Evolutionary conservation across 257 asterid species (phyloP).

Genomic region (Przewalskia tangutica): DNA sequence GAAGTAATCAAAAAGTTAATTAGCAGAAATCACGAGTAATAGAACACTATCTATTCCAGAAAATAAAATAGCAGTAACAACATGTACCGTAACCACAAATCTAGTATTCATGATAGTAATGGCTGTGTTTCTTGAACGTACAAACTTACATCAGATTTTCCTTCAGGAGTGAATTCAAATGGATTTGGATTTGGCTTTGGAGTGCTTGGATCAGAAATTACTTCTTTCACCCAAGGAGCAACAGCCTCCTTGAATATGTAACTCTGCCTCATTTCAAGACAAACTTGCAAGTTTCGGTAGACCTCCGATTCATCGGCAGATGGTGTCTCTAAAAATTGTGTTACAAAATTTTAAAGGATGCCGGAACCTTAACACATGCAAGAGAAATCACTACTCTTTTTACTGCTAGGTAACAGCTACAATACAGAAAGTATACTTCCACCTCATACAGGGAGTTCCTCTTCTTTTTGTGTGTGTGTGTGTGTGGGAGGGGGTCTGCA

Average conservation of each 20-base stretch:
- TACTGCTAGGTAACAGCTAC: not conserved
- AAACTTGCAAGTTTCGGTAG: slow-evolving; percentile 61
- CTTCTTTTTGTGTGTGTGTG: not conserved
- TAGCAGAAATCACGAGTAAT: not conserved
- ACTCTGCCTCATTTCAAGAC: slow-evolving; percentile 70
- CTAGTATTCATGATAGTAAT: not conserved
- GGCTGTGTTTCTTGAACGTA: not conserved
- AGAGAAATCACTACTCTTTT: too few species aligned
- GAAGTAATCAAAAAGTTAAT: slow-evolving; percentile 12
- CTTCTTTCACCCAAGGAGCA: slow-evolving; percentile 85
- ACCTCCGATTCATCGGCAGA: slow-evolving; percentile 81
- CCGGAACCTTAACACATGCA: not conserved
- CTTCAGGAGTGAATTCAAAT: slow-evolving; percentile 54
- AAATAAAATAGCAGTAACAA: not conserved
- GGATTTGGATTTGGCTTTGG: slow-evolving; percentile 84
- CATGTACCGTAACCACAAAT: not conserved
- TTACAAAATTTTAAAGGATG: not conserved
- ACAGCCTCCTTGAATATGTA: slow-evolving; percentile 70
- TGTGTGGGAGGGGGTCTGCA: not conserved
- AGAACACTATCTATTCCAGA: not conserved
- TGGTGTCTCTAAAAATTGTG: slow-evolving; percentile 57
- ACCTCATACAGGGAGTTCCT: not conserved
- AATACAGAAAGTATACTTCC: not conserved
- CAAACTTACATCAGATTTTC: slow-evolving; percentile 68
- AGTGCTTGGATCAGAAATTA: slow-evolving; percentile 83